These are phyloP conservation scores for Coccomyxa sp. DNA, from an alignment of 139 green algal genomes.

Conservation along the genomic window DNA sequence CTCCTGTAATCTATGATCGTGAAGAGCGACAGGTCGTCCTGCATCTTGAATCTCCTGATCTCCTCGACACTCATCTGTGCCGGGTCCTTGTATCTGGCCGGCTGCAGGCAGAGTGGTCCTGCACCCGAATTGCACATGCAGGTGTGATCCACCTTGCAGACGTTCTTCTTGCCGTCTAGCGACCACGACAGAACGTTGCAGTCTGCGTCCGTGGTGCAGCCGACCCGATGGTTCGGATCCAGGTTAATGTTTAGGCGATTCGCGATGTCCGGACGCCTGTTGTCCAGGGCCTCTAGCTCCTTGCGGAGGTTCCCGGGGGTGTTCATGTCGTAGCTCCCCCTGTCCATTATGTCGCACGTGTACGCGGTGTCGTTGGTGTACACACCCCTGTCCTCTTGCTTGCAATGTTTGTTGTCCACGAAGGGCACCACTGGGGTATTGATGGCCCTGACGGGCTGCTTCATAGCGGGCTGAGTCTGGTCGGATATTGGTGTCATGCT, in stretches of 20 bases:
- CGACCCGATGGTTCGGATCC: neutral
- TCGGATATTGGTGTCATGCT: neutral
- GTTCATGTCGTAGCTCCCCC: neutral
- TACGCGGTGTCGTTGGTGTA: neutral
- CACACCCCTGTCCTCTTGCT: neutral
- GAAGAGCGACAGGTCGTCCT: neutral
- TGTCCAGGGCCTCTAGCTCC: neutral
- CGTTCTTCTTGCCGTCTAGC: neutral
- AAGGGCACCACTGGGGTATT: neutral
- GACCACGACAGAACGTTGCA: neutral
- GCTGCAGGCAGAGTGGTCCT: neutral
- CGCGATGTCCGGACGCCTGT: neutral
- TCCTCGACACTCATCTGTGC: neutral
- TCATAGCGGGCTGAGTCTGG: neutral
- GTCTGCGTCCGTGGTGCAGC: neutral
- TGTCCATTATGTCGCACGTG: neutral
- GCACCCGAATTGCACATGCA: neutral
- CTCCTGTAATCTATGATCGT: constrained; percentile 1
- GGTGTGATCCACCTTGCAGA: neutral
- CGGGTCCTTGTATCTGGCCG: neutral
- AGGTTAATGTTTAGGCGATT: neutral
- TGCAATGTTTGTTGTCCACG: neutral
- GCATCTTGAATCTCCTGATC: neutral
- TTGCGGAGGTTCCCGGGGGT: neutral
- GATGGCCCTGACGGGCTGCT: neutral